A percentile compares a stretch with the other conserved stretches of the same genome.
Evolutionary conservation across 495 filamentous ascomycete species (phyloP).

Genomic region (Trichoderma virens): DNA sequence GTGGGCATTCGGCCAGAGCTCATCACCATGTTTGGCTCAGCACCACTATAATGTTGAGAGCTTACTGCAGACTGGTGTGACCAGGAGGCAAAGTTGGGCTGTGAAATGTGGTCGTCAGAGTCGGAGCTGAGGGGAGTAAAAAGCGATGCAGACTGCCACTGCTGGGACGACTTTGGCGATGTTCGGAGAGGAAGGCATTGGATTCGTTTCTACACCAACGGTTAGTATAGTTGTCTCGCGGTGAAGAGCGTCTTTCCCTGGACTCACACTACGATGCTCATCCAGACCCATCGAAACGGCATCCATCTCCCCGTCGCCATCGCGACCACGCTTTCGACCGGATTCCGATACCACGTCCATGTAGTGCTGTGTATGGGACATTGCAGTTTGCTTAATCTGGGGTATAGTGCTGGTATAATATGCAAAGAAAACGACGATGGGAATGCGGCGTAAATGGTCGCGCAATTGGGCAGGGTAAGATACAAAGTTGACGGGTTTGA

Average conservation of each 20-base stretch:
- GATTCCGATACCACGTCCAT: constrained; percentile 14
- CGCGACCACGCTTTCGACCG: constrained; percentile 24
- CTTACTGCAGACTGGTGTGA: constrained; percentile 18
- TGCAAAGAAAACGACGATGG: neutral
- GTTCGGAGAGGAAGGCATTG: constrained; percentile 37
- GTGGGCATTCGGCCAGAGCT: constrained; percentile 37
- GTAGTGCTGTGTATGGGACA: constrained; percentile 1
- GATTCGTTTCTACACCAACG: constrained; percentile 34
- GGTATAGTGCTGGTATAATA: neutral
- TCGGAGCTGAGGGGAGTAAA: constrained; percentile 30
- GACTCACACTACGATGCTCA: constrained; percentile 41
- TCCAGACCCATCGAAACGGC: constrained; percentile 33
- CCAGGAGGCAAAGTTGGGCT: constrained; percentile 4
- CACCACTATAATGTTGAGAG: neutral
- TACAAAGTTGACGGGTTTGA: neutral
- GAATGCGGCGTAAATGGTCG: neutral
- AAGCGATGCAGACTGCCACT: constrained; percentile 25
- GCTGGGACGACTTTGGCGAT: constrained; percentile 29
- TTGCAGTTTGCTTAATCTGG: neutral
- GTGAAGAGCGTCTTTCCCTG: neutral
- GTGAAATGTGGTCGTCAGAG: constrained; percentile 21
- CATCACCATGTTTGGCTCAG: neutral
- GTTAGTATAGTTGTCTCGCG: constrained; percentile 8
- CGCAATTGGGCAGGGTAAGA: neutral
- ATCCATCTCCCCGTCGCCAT: constrained; percentile 25